Evolutionary conservation across 805 yeast species (phyloP).

Genomic region (Suhomyces prunicola): DNA sequence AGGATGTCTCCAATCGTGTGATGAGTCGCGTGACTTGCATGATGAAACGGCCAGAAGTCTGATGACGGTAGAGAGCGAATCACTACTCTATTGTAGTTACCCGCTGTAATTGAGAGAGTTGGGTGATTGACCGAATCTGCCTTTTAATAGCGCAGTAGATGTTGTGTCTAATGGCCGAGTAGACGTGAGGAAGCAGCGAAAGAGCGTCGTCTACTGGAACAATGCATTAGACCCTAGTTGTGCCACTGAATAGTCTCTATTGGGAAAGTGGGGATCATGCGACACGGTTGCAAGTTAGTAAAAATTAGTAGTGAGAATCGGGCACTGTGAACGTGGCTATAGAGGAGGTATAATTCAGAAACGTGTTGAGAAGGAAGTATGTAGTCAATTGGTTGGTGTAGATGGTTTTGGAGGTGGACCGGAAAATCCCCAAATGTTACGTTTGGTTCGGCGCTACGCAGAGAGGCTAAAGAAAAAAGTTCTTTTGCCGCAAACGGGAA

Average conservation of each 20-base stretch:
- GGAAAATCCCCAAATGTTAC: neutral
- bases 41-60: neutral
- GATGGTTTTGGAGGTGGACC: neutral
- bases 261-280: neutral
- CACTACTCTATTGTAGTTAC: neutral
- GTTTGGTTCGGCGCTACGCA: neutral
- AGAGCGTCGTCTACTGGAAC: neutral
- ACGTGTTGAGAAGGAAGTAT: neutral
- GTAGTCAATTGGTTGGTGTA: neutral
- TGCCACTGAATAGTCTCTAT: neutral
- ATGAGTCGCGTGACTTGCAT: neutral
- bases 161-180: neutral
- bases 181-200: neutral
- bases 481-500: neutral
- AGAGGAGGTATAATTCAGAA: neutral
- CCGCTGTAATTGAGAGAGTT: neutral
- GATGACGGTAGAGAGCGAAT: neutral
- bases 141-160: neutral
- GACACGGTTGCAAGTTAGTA: neutral
- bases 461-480: neutral
- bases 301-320: neutral
- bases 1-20: neutral
- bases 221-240: neutral
- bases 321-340: neutral
- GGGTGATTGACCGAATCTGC: neutral